Evolutionary conservation across 2,329 filamentous ascomycete genomes (phyloP), one percentile per base, ranked within the genome.

Genomic region (Gnomoniopsis sp.): DNA sequence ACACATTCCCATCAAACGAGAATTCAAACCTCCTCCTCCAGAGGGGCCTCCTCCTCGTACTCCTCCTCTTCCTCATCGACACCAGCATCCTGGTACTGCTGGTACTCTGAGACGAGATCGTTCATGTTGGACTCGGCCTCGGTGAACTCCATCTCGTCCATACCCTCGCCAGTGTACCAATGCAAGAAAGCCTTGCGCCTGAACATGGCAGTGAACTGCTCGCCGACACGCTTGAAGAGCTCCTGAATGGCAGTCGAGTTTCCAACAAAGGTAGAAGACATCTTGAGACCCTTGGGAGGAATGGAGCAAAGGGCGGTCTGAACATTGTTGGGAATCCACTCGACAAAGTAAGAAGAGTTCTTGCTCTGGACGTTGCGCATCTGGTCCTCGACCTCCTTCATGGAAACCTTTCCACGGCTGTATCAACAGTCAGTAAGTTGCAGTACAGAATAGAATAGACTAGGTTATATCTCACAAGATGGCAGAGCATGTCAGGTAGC

Each of bases 141-240:
- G 75, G 95, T 99, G 85, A 99, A 99, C 84, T 99, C 95, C 95
- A 99, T 98, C 89, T 99, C 95, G 81, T 99, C 95, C 95, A 99
- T 99, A 83, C 95, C 95, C 87, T 99, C 95, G 75, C 93, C 93
- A 87, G 95, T 99, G 84, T 99, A 99, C 95, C 95, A 99, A 85
- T 98, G 95, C 87, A 99, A 91, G 92, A 99, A 99, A 88, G 95
- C 95, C 90, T 98, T 99, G 82, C 95, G 92, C 83, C 95, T 88
- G 89, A 99, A 99, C 95, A 99, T 99, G 76, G 93, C 95, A 81
- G 89, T 93, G 88, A 99, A 99, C 83, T 99, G 95, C 80, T 99
- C 95, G 75, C 95, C 95, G 70, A 99, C 84, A 87, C 95, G 93
- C 91, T 99, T 98, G 90, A 99, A 99, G 71, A 99, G 90, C 84